Conservation (phyloP, 164 flowering plant species). For the Tetracentron sinense region DNA sequence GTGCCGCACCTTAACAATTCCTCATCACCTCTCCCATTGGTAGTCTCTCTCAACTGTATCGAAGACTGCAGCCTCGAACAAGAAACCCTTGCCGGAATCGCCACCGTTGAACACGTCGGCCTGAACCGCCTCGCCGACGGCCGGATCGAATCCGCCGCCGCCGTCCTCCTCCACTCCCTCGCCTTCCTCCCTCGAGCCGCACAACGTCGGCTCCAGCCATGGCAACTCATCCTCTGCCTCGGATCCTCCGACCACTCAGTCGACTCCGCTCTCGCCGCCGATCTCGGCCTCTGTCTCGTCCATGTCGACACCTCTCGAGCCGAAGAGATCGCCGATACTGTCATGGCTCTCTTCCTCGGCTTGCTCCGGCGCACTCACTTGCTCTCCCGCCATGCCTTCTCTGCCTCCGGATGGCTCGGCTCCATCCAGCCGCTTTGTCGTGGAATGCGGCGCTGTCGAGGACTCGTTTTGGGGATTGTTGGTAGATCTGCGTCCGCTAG, state of each 20-base stretch:
- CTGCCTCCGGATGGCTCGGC: no score
- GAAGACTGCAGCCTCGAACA: constrained; percentile 53
- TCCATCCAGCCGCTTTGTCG: no score
- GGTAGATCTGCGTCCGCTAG: no score
- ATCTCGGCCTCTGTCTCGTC: constrained; percentile 59
- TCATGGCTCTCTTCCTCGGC: constrained; percentile 70
- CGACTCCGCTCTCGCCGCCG: constrained; percentile 68
- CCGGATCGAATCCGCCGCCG: constrained; percentile 61
- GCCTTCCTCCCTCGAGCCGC: constrained; percentile 80
- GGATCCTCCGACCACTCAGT: constrained; percentile 69
- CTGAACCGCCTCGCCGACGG: constrained; percentile 53
- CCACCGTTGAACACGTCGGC: constrained; percentile 54
- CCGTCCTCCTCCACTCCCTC: constrained; percentile 67
- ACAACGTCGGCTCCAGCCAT: constrained; percentile 69
- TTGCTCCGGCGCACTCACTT: constrained; percentile 59
- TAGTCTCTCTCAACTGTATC: constrained; percentile 61
- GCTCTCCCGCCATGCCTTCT: no score
- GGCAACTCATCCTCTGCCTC: constrained; percentile 69
- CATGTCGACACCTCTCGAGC: constrained; percentile 68
- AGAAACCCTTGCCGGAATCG: constrained; percentile 51
- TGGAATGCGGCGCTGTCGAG: no score
- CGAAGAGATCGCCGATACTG: constrained; percentile 77
- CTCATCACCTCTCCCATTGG: constrained; percentile 18
- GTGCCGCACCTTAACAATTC: constrained; percentile 27
- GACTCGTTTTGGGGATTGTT: no score